These are phyloP conservation scores for Pyricularia pennisetigena DNA, from an alignment of 2,329 filamentous ascomycete genomes.

Conservation along the genomic window DNA sequence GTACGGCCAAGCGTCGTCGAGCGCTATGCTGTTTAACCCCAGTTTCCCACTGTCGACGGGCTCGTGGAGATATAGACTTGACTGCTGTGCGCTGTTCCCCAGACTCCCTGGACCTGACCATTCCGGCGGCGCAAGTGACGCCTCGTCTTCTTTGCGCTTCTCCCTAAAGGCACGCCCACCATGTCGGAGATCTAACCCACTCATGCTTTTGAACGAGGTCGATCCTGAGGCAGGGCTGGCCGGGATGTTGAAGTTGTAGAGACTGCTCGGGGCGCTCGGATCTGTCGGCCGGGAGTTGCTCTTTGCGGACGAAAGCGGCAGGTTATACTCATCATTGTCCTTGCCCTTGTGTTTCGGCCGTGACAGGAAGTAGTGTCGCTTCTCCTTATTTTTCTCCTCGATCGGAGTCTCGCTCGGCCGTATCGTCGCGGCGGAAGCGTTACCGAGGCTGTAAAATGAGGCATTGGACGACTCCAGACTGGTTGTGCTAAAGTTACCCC, in stretches of 20 bases:
- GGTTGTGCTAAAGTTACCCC: slow-evolving; percentile 60
- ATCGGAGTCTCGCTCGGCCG: slow-evolving; percentile 47
- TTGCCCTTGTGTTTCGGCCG: slow-evolving; percentile 70
- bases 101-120: slow-evolving; percentile 9
- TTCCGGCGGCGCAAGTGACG: slow-evolving; percentile 22
- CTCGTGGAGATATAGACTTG: slow-evolving; percentile 38
- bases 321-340: slow-evolving; percentile 60
- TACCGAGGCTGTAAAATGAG: slow-evolving; percentile 64
- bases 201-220: slow-evolving; percentile 72
- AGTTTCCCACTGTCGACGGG: slow-evolving; percentile 46
- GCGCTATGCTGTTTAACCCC: slow-evolving; percentile 59
- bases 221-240: slow-evolving; percentile 58
- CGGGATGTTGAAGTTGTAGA: slow-evolving; percentile 71
- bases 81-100: slow-evolving; percentile 20
- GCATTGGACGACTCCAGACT: slow-evolving; percentile 55
- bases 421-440: slow-evolving; percentile 68
- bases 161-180: slow-evolving; percentile 68
- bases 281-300: slow-evolving; percentile 71
- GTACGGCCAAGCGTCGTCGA: slow-evolving; percentile 76
- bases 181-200: slow-evolving; percentile 68
- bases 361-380: slow-evolving; percentile 71
- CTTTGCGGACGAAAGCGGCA: slow-evolving; percentile 64
- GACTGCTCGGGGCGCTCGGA: slow-evolving; percentile 61
- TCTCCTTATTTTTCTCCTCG: slow-evolving; percentile 60
- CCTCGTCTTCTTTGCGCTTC: slow-evolving; percentile 63